Base-by-base conservation (phyloP, 1,284 basidiomycete species). In the Apiotrichum sp. region DNA sequence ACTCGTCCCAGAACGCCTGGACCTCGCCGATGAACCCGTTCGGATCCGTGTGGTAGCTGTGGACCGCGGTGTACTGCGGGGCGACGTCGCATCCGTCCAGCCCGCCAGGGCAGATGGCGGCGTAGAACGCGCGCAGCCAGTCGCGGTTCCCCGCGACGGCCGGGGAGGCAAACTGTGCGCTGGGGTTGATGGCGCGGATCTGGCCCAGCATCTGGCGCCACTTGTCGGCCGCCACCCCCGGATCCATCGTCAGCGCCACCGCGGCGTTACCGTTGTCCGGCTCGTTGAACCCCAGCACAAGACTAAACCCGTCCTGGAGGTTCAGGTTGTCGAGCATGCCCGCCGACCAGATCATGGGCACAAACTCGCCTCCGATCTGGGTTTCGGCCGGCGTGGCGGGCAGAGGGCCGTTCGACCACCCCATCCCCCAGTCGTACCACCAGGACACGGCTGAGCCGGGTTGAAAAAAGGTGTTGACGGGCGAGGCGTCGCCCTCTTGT, bases 31-130 rank as follows among this genome's bases (percentile, higher is more conserved):
- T 54, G 53, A 72, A 69, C 48, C 46, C 54, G 3, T 70, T 66
- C 47, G 70, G 66, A 22, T 66, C 65, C 7, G 67, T 66, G 9
- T 66, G 68, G 55, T 72, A 72, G 33, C 70, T 58, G 52, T 72
- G 69, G 7, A 70, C 58, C n/a, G 65, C 65, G 13, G 71, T 55
- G 52, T 65, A 68, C 44, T 68, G 61, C 2, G 71, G 71, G 50
- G 52, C 62, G 0, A 62, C 52, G 3, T 59, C 39, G 1, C 47
- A 51, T 3, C 63, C 63, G 10, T 67, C 57, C 6, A 65, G 56
- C 55, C 67, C 47, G 42, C 32, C 40, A 41, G 52, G 54, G n/a
- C 54, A 50, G 48, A 55, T n/a, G 13, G 9, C 22, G 35, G 11
- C 34, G 14, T 36, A 33, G 39, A 46, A 46, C 13, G 2, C 65